Evolutionary conservation across 371 early-diverging fungal genomes (phyloP).

Genomic region (Rozella allomycis): DNA sequence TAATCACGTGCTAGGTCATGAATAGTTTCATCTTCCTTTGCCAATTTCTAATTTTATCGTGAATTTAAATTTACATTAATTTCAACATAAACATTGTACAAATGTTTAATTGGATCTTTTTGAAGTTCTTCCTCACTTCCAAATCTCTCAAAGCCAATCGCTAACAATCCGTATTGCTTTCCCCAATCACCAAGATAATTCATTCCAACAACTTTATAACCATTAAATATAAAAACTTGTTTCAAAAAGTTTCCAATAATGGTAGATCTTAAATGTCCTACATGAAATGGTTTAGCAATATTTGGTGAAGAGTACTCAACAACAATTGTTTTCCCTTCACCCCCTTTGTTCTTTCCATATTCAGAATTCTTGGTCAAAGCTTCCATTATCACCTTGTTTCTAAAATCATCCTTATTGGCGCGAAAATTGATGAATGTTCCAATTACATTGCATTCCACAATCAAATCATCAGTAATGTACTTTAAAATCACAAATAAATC

Average conservation of each 20-base stretch:
- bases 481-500: neutral
- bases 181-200: conserved; percentile 99
- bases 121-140: conserved; percentile 54
- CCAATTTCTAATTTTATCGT: conserved; percentile 20
- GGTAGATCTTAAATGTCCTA: conserved; percentile 95
- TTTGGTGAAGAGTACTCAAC: conserved; percentile 96
- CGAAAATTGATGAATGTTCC: neutral
- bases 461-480: neutral
- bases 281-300: conserved; percentile 99
- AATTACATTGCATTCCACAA: neutral
- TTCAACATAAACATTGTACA: conserved; percentile 86
- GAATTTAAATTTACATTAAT: conserved; percentile 40
- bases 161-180: conserved; percentile 95
- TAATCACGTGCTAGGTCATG: conserved; percentile 83
- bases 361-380: no score
- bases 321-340: conserved; percentile 44
- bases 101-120: conserved; percentile 76
- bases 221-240: conserved; percentile 61
- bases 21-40: conserved; percentile 40
- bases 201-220: conserved; percentile 65
- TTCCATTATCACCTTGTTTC: neutral
- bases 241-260: conserved; percentile 91
- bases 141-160: conserved; percentile 72
- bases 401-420: no score
- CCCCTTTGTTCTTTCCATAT: conserved; percentile 42